Conservation (phyloP, 2,329 filamentous ascomycete genomes). For the Neofusicoccum sp. region DNA sequence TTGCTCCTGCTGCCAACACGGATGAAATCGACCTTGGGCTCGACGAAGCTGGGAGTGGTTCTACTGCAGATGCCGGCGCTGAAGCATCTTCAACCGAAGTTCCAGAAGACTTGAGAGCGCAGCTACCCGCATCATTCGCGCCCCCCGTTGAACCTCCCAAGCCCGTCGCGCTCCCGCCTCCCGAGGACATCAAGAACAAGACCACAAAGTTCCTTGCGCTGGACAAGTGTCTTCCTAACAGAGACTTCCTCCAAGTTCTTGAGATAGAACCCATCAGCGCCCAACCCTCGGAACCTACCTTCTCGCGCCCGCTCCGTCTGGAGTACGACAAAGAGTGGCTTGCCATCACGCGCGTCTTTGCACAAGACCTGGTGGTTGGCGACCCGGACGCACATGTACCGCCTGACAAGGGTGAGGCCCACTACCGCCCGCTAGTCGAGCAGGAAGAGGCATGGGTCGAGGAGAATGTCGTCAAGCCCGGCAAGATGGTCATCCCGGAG, state of each 20-base stretch:
- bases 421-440: slow-evolving; percentile 67
- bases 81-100: slow-evolving; percentile 38
- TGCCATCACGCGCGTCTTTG: slow-evolving; percentile 83
- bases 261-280: slow-evolving; percentile 48
- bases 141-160: slow-evolving; percentile 27
- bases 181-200: slow-evolving; percentile 71
- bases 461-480: slow-evolving; percentile 64
- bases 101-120: slow-evolving; percentile 64
- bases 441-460: slow-evolving; percentile 76
- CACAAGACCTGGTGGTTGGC: slow-evolving; percentile 54
- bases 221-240: slow-evolving; percentile 81
- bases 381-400: slow-evolving; percentile 55
- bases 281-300: slow-evolving; percentile 22
- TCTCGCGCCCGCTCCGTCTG: slow-evolving; percentile 57
- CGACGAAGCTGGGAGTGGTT: slow-evolving; percentile 23
- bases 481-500: slow-evolving; percentile 67
- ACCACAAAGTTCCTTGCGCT: slow-evolving; percentile 82
- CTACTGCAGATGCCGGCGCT: not conserved
- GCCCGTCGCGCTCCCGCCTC: slow-evolving; percentile 57
- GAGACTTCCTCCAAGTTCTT: slow-evolving; percentile 78
- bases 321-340: slow-evolving; percentile 94
- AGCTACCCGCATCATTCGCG: slow-evolving; percentile 73
- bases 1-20: slow-evolving; percentile 60
- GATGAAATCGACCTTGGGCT: slow-evolving; percentile 45
- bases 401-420: slow-evolving; percentile 63